phyloP scores from a whole-genome alignment of 441 rosid genomes.

The Cnidoscolus chayamansa region DNA sequence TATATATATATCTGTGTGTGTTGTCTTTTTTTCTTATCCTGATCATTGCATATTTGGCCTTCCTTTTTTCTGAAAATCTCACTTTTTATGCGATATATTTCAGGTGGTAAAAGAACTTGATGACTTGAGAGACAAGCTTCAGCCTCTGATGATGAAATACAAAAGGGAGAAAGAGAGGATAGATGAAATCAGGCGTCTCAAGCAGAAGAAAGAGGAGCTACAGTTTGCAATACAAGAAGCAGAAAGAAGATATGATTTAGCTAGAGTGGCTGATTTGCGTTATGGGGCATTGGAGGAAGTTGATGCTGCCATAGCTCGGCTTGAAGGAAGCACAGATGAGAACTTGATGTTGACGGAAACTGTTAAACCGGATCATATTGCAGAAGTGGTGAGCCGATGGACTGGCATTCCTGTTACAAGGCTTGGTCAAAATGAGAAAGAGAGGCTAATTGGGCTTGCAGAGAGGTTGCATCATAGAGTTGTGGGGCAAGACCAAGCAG shows the following conservation, averaged over 20 bases:
- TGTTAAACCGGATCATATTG: constrained; percentile 88
- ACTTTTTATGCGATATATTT: not conserved
- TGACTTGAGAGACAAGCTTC: constrained; percentile 86
- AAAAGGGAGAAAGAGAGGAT: constrained; percentile 81
- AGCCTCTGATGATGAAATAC: constrained; percentile 85
- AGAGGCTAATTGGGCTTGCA: constrained; percentile 68
- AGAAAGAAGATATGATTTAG: constrained; percentile 82
- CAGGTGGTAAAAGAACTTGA: constrained; percentile 89
- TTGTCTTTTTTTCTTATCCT: not conserved
- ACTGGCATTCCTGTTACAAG: constrained; percentile 95
- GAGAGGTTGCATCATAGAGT: constrained; percentile 81
- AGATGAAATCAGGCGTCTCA: constrained; percentile 76
- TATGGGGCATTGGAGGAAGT: constrained; percentile 87
- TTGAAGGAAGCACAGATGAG: constrained; percentile 59
- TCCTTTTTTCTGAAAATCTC: not conserved
- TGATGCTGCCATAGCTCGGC: constrained; percentile 60
- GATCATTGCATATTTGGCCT: not conserved
- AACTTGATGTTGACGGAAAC: constrained; percentile 75
- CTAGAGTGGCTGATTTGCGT: constrained; percentile 82
- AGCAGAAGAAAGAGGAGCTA: constrained; percentile 81
- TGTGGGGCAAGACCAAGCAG: constrained; percentile 88
- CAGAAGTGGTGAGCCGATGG: constrained; percentile 95
- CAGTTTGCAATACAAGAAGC: constrained; percentile 73
- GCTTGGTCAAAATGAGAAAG: constrained; percentile 86
- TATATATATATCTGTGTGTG: no score